Evolutionary conservation across 345 rosid species (phyloP).

Genomic region (Heritiera littoralis): DNA sequence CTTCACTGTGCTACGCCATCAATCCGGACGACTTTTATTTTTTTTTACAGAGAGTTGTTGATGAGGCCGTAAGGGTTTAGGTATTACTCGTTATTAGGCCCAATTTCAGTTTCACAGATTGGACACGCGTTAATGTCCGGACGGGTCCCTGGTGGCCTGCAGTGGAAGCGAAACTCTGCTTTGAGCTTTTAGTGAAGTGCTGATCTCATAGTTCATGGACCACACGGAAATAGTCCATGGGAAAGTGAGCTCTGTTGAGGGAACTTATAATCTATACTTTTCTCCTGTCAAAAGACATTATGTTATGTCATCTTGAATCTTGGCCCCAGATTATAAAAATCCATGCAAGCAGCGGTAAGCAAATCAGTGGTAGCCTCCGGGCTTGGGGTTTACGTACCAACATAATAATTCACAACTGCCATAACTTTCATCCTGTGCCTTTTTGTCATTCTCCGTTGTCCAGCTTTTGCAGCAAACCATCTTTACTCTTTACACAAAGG

Average conservation of each 20-base stretch:
- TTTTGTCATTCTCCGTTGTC: background rate
- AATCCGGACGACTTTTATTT: background rate
- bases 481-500: conserved; percentile 24
- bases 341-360: background rate
- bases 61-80: background rate
- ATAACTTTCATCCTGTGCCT: background rate
- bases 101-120: conserved; percentile 15
- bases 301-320: background rate
- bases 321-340: background rate
- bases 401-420: conserved; percentile 12
- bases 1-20: conserved; percentile 13
- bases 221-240: conserved; percentile 14
- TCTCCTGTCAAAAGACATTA: background rate
- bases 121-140: conserved; percentile 21
- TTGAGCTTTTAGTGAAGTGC: conserved; percentile 3
- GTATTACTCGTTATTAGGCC: background rate
- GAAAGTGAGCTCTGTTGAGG: background rate
- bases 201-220: conserved; percentile 19
- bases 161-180: background rate
- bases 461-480: conserved; percentile 26
- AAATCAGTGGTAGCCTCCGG: background rate
- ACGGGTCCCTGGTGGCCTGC: background rate
- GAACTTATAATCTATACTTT: no score
- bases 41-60: background rate
- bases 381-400: background rate